These are phyloP conservation scores for Hericium coralloides DNA, from an alignment of 768 basidiomycete genomes.

Conservation along the genomic window DNA sequence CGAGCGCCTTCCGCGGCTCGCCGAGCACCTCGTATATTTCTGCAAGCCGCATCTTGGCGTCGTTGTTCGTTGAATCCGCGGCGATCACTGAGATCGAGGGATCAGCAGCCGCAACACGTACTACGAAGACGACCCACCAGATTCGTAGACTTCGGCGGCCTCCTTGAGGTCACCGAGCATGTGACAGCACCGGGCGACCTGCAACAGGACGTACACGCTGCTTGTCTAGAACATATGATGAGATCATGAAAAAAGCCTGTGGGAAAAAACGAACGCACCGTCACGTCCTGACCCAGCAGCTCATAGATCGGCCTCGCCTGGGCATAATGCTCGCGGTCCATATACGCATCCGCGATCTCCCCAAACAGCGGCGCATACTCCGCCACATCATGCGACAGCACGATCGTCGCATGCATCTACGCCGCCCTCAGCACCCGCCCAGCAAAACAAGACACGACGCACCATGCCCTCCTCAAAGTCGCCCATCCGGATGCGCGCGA, in stretches of 20 bases:
- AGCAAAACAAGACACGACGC: conserved; percentile 6
- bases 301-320: conserved; percentile 80
- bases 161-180: conserved; percentile 67
- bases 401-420: conserved; percentile 69
- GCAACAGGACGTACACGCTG: conserved; percentile 58
- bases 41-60: conserved; percentile 85
- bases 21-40: conserved; percentile 82
- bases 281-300: conserved; percentile 62
- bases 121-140: conserved; percentile 38
- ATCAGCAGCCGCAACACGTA: neutral
- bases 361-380: conserved; percentile 74
- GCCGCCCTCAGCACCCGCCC: neutral
- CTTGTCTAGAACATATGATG: conserved; percentile 46
- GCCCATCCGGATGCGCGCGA: conserved; percentile 74
- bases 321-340: conserved; percentile 63
- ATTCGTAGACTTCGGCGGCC: conserved; percentile 77
- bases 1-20: conserved; percentile 72
- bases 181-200: conserved; percentile 76
- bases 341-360: conserved; percentile 83
- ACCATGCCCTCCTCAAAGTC: conserved; percentile 80
- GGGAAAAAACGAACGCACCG: conserved; percentile 33
- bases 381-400: conserved; percentile 61
- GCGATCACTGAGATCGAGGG: conserved; percentile 46
- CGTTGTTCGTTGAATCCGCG: conserved; percentile 66
- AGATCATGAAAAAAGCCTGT: neutral